A percentile compares a stretch with the other conserved stretches of the same genome.
Evolutionary conservation across 2,329 filamentous ascomycete genomes (phyloP).

Genomic region (Fusarium buxicola): DNA sequence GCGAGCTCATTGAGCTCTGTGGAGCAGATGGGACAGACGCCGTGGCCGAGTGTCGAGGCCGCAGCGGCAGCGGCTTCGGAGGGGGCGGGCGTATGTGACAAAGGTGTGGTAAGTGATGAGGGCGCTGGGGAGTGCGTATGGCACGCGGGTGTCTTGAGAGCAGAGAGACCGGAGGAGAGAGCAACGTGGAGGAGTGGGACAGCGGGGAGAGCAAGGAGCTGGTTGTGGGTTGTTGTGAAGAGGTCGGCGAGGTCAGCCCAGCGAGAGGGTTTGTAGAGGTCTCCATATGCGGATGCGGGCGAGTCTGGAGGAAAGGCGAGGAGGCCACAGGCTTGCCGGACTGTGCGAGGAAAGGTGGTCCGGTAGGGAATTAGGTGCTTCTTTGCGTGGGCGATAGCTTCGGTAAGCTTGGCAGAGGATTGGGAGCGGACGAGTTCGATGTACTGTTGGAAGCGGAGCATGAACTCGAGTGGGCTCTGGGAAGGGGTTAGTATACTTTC

Average conservation of each 20-base stretch:
- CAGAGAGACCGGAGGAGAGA: slow-evolving; percentile 89
- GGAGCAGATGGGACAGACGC: slow-evolving; percentile 94
- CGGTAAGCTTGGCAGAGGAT: slow-evolving; percentile 72
- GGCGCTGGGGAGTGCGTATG: slow-evolving; percentile 58
- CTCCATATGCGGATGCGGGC: slow-evolving; percentile 58
- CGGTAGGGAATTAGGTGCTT: slow-evolving; percentile 81
- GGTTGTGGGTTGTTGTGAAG: slow-evolving; percentile 89
- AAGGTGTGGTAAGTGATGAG: slow-evolving; percentile 9
- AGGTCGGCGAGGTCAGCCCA: slow-evolving; percentile 82
- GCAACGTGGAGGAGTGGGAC: slow-evolving; percentile 90
- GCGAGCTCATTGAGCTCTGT: slow-evolving; percentile 95
- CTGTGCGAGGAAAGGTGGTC: slow-evolving; percentile 74
- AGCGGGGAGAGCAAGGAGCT: slow-evolving; percentile 82
- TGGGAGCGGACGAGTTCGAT: slow-evolving; percentile 86
- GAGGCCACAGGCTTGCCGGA: slow-evolving; percentile 80
- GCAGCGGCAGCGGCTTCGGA: slow-evolving; percentile 51
- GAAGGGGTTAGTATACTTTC: slow-evolving; percentile 4
- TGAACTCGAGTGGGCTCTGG: slow-evolving; percentile 88
- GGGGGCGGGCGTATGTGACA: slow-evolving; percentile 60
- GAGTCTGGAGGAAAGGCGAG: slow-evolving; percentile 74
- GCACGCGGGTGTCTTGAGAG: slow-evolving; percentile 94
- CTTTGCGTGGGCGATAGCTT: slow-evolving; percentile 84
- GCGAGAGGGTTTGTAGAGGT: slow-evolving; percentile 77
- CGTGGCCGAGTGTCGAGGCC: slow-evolving; percentile 68
- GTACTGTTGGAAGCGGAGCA: slow-evolving; percentile 93